A percentile compares a stretch with the other conserved stretches of the same genome.
phyloP scores from a whole-genome alignment of 2,329 filamentous ascomycete species.

The Venturia asperata region DNA sequence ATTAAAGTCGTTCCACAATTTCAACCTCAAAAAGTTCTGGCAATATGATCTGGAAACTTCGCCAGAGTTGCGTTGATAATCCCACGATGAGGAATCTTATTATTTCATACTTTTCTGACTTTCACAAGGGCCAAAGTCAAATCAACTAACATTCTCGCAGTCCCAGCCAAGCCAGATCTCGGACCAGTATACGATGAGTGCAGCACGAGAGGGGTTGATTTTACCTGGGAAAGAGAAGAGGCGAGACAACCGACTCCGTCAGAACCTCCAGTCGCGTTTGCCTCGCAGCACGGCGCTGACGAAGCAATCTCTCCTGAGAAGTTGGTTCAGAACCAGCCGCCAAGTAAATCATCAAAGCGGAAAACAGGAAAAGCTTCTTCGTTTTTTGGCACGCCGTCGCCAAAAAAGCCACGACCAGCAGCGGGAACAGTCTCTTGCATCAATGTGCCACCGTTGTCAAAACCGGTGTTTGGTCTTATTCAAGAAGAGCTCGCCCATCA shows the following conservation, averaged over 20 bases:
- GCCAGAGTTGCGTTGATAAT: neutral
- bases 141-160: neutral
- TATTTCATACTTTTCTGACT: too few species aligned
- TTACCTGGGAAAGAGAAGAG: conserved; percentile 1
- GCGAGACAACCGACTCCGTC: neutral
- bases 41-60: neutral
- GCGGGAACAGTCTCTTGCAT: conserved; percentile 19
- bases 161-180: neutral
- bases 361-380: conserved; percentile 4
- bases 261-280: neutral
- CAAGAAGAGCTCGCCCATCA: conserved; percentile 71
- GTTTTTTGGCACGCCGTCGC: conserved; percentile 13
- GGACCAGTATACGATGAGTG: conserved; percentile 1
- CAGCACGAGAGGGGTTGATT: conserved; percentile 4
- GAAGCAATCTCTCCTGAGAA: conserved; percentile 3
- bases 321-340: neutral
- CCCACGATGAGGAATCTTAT: neutral
- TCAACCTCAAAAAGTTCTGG: neutral
- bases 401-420: conserved; percentile 13
- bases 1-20: neutral
- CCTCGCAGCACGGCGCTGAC: neutral
- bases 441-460: conserved; percentile 16
- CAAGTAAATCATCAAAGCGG: neutral
- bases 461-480: conserved; percentile 61
- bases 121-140: neutral